These are phyloP conservation scores for Stromatinia cepivora DNA, from an alignment of 2,329 filamentous ascomycete genomes.

Conservation along the genomic window DNA sequence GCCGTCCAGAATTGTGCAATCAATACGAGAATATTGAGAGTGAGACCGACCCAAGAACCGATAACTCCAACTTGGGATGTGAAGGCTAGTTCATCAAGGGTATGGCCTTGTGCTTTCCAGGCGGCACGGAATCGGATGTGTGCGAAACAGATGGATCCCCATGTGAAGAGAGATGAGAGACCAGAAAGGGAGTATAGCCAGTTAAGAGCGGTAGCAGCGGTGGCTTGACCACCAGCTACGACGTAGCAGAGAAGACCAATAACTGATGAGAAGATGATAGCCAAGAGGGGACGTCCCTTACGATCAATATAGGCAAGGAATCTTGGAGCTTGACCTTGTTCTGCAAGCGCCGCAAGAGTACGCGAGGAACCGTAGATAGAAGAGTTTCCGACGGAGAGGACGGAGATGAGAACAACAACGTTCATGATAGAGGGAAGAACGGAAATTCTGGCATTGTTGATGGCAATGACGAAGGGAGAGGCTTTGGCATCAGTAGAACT, in stretches of 20 bases:
- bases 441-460: constrained; percentile 52
- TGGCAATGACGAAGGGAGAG: constrained; percentile 60
- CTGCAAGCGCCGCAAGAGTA: constrained; percentile 58
- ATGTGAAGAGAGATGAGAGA: constrained; percentile 59
- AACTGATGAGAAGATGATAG: constrained; percentile 44
- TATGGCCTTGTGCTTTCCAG: constrained; percentile 57
- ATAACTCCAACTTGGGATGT: constrained; percentile 57
- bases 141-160: constrained; percentile 63
- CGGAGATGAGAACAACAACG: constrained; percentile 58
- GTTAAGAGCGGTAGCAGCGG: constrained; percentile 53
- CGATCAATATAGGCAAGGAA: constrained; percentile 59
- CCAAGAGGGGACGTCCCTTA: constrained; percentile 55
- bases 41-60: constrained; percentile 63
- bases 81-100: constrained; percentile 66
- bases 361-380: constrained; percentile 60
- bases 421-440: constrained; percentile 60
- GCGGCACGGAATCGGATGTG: constrained; percentile 68
- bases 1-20: constrained; percentile 46
- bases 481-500: constrained; percentile 42
- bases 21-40: constrained; percentile 50
- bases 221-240: constrained; percentile 51
- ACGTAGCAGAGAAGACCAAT: constrained; percentile 51
- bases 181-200: constrained; percentile 67
- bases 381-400: constrained; percentile 59
- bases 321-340: constrained; percentile 59